phyloP scores from a whole-genome alignment of 225 moss, liverwort and hornwort genomes.

The Takakia lepidozioides region DNA sequence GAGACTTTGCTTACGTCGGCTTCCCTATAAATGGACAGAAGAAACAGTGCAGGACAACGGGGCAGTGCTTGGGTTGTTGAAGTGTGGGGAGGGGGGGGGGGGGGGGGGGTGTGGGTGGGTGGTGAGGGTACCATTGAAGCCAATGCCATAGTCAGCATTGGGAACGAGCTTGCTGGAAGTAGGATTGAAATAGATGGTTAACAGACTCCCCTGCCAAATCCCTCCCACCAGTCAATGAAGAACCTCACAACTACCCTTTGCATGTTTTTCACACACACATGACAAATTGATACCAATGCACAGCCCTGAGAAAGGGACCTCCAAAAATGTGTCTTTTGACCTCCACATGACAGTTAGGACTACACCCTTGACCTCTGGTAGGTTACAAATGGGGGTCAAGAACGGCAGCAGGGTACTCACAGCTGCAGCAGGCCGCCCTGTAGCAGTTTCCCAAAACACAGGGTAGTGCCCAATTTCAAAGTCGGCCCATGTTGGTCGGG shows the following conservation, averaged over 20 bases:
- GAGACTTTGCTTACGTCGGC: slow-evolving; percentile 10
- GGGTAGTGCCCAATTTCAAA: slow-evolving; percentile 66
- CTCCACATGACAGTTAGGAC: no score
- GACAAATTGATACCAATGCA: not conserved
- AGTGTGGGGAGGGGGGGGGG: not conserved
- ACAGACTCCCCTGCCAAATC: slow-evolving; percentile 38
- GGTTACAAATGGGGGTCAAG: no score
- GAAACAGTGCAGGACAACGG: not conserved
- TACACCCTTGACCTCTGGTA: no score
- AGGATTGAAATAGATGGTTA: slow-evolving; percentile 80
- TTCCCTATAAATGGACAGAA: slow-evolving; percentile 1
- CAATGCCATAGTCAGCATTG: slow-evolving; percentile 67
- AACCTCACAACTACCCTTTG: no score
- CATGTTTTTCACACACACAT: no score
- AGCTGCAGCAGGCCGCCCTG: slow-evolving; percentile 49
- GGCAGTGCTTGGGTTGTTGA: not conserved
- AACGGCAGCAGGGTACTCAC: slow-evolving; percentile 26
- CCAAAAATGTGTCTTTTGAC: no score
- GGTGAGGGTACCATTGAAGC: slow-evolving; percentile 62
- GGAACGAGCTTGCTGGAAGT: slow-evolving; percentile 44
- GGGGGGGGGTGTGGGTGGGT: no score
- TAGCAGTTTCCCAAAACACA: slow-evolving; percentile 71
- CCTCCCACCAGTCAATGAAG: not conserved
- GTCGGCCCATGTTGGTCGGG: slow-evolving; percentile 64
- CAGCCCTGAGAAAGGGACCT: no score